Percentiles rank a stretch among this genome's conserved stretches.
phyloP scores from a whole-genome alignment of 2,329 filamentous ascomycete species.

The Penicillium capsulatum region DNA sequence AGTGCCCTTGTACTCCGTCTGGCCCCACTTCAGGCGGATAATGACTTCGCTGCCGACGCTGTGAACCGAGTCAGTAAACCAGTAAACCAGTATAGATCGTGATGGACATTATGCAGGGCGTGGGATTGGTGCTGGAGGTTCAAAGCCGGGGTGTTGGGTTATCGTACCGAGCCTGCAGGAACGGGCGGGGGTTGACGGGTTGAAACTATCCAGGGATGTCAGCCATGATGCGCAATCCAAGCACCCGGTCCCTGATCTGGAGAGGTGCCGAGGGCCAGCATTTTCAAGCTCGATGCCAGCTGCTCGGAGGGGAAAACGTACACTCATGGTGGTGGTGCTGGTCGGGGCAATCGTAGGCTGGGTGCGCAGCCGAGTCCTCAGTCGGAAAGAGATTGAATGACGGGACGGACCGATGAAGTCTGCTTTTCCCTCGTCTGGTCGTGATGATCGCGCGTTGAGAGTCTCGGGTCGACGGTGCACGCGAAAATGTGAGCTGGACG shows the following conservation, averaged over 20 bases:
- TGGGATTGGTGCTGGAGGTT: too few relatives aligned
- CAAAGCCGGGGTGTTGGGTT: too few relatives aligned
- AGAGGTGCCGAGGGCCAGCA: background rate
- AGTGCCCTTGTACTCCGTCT: conserved; percentile 93
- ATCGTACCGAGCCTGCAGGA: conserved; percentile 84
- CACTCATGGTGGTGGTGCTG: conserved; percentile 33
- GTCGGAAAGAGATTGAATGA: background rate
- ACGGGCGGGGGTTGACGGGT: conserved; percentile 92
- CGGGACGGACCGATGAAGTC: conserved; percentile 1
- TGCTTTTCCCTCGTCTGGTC: conserved; percentile 9
- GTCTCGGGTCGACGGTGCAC: conserved; percentile 16
- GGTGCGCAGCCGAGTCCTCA: background rate
- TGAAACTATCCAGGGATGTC: conserved; percentile 59
- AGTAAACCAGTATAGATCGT: too few relatives aligned
- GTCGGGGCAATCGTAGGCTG: conserved; percentile 5
- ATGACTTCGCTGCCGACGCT: conserved; percentile 87
- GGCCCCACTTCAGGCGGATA: conserved; percentile 94
- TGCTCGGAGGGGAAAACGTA: conserved; percentile 18
- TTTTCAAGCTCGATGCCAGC: conserved; percentile 8
- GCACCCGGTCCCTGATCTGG: background rate
- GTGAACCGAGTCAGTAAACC: conserved; percentile 13
- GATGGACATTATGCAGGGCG: too few relatives aligned
- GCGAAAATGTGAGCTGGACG: conserved; percentile 36
- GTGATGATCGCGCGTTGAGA: conserved; percentile 15
- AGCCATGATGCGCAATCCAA: background rate